Evolutionary conservation across 495 filamentous ascomycete species (phyloP).

Genomic region (Aspergillus ellipticus): DNA sequence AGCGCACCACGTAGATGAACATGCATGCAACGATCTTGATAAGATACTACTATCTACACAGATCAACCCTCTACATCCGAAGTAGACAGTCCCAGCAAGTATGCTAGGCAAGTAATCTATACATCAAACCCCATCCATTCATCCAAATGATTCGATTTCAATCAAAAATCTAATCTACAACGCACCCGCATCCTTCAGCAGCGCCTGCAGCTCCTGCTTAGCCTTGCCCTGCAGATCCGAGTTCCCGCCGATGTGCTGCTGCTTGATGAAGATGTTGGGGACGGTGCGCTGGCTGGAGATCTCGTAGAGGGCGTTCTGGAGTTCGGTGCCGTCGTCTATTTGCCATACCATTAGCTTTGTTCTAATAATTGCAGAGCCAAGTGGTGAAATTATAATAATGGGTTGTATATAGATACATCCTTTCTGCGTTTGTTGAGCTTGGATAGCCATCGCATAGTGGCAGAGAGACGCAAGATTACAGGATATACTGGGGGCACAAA

Average conservation of each 20-base stretch:
- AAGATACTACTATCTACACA: no score
- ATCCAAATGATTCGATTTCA: no score
- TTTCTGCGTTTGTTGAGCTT: no score
- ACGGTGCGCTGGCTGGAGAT: constrained; percentile 82
- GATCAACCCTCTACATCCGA: no score
- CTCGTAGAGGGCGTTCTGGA: constrained; percentile 79
- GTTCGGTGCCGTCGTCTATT: constrained; percentile 69
- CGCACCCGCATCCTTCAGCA: constrained; percentile 67
- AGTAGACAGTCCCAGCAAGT: no score
- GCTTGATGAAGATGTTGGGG: constrained; percentile 88
- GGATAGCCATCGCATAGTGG: no score
- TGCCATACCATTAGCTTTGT: background rate
- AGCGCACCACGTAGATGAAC: no score
- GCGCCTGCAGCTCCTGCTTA: constrained; percentile 41
- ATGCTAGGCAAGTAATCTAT: no score
- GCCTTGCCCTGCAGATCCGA: constrained; percentile 79
- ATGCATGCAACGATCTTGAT: no score
- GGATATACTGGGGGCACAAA: no score
- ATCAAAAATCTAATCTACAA: constrained; percentile 33
- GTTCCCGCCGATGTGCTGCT: constrained; percentile 94
- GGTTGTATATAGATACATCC: background rate
- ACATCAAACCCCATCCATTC: no score
- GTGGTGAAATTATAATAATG: background rate
- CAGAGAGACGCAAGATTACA: no score
- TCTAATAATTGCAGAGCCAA: background rate